These are phyloP conservation scores for Lasiodiplodia theobromae DNA, from an alignment of 2,329 filamentous ascomycete genomes.

Conservation along the genomic window DNA sequence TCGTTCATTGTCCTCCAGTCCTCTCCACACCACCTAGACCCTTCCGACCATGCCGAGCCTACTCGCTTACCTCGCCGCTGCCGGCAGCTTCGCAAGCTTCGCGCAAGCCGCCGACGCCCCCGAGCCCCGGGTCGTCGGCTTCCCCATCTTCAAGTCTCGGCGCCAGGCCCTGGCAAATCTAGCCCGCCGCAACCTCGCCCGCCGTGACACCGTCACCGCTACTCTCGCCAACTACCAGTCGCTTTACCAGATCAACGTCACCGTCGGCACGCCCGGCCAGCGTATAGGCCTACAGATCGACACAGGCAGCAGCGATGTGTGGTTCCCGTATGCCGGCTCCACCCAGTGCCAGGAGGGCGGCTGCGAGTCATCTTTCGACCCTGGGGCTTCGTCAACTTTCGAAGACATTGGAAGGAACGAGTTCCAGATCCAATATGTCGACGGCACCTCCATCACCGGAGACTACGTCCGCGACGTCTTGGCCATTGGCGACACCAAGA, in stretches of 20 bases:
- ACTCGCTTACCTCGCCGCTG: slow-evolving; percentile 5
- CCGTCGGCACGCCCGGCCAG: slow-evolving; percentile 30
- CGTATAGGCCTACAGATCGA: slow-evolving; percentile 25
- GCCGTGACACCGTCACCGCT: slow-evolving; percentile 18
- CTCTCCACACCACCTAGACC: background rate
- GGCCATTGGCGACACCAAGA: slow-evolving; percentile 18
- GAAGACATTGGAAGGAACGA: slow-evolving; percentile 13
- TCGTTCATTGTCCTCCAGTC: background rate
- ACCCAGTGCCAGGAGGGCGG: background rate
- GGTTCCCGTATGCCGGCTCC: slow-evolving; percentile 12
- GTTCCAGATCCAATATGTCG: slow-evolving; percentile 27
- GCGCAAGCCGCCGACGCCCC: slow-evolving; percentile 6
- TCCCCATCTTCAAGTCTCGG: slow-evolving; percentile 19
- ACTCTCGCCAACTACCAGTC: slow-evolving; percentile 7
- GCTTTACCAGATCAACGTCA: slow-evolving; percentile 30
- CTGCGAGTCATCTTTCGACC: slow-evolving; percentile 11
- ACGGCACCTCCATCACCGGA: slow-evolving; percentile 22
- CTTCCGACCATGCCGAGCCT: slow-evolving; percentile 13
- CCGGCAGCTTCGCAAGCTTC: slow-evolving; percentile 12
- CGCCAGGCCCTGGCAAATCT: background rate
- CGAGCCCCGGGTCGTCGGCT: slow-evolving; percentile 22
- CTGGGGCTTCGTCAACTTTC: slow-evolving; percentile 18
- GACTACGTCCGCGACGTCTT: slow-evolving; percentile 22
- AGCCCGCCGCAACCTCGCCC: slow-evolving; percentile 16
- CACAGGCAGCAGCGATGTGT: slow-evolving; percentile 28